Evolutionary conservation across 2,329 filamentous ascomycete species (phyloP).

Genomic region (Ceratocystis alfenasii): DNA sequence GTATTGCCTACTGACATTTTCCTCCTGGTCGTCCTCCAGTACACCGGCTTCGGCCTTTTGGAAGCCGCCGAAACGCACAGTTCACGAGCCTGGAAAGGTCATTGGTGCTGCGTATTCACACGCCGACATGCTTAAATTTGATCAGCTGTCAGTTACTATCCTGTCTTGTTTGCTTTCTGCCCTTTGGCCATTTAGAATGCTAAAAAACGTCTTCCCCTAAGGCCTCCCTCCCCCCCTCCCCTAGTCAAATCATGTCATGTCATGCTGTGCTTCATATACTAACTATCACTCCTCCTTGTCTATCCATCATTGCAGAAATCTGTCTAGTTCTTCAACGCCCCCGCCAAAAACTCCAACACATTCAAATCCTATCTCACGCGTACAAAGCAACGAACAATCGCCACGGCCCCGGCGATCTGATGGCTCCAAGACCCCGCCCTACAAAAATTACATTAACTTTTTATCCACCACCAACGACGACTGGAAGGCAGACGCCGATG

Average conservation of each 20-base stretch:
- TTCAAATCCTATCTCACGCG: conserved; percentile 33
- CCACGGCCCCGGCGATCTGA: conserved; percentile 43
- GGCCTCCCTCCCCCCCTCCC: background rate
- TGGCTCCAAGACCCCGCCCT: conserved; percentile 48
- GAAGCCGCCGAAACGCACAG: conserved; percentile 47
- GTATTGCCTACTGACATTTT: conserved; percentile 25
- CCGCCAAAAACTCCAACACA: conserved; percentile 66
- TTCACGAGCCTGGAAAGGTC: conserved; percentile 57
- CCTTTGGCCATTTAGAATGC: background rate
- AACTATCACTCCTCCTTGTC: conserved; percentile 18
- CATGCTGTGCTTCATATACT: background rate
- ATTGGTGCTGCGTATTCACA: conserved; percentile 95
- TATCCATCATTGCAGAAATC: conserved; percentile 36
- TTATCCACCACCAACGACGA: conserved; percentile 70
- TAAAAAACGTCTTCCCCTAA: conserved; percentile 26
- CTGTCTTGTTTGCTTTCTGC: background rate
- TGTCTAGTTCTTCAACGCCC: conserved; percentile 49
- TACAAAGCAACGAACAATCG: conserved; percentile 41
- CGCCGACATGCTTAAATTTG: conserved; percentile 83
- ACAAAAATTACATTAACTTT: conserved; percentile 68
- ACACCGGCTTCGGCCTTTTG: conserved; percentile 75
- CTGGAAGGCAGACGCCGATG: conserved; percentile 67
- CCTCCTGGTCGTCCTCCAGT: conserved; percentile 36
- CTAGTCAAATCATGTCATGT: background rate
- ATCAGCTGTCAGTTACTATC: conserved; percentile 48